Evolutionary conservation across 257 asterid genomes (phyloP).

Genomic region (Agastache rugosa): DNA sequence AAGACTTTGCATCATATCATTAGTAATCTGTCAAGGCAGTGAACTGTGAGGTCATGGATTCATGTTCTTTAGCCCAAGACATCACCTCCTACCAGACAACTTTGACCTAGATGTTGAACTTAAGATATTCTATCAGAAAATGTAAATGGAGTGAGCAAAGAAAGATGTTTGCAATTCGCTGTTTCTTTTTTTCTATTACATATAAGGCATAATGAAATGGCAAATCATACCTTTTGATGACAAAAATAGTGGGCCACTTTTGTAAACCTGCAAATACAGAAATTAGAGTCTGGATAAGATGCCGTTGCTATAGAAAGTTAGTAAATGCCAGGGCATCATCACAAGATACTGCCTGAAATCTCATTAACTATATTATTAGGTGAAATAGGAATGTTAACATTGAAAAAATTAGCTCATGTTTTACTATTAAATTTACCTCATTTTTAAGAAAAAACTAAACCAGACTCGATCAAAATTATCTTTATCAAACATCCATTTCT

Average conservation of each 20-base stretch:
- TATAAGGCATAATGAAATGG: slow-evolving; percentile 31
- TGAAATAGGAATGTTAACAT: not conserved
- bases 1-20: not conserved
- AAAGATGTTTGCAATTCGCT: not conserved
- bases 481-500: not conserved
- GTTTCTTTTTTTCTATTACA: slow-evolving; percentile 15
- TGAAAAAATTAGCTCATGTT: not conserved
- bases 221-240: slow-evolving; percentile 84
- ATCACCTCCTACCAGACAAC: too few species aligned
- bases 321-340: not conserved
- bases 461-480: not conserved
- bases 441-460: not conserved
- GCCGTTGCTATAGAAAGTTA: not conserved
- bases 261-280: slow-evolving; percentile 78
- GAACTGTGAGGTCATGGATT: too few species aligned
- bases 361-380: slow-evolving; percentile 7
- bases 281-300: slow-evolving; percentile 32
- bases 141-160: slow-evolving; percentile 10
- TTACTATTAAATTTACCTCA: not conserved
- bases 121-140: not conserved
- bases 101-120: too few species aligned
- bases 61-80: too few species aligned
- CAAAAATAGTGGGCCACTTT: slow-evolving; percentile 88
- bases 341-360: slow-evolving; percentile 11
- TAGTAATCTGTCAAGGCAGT: not conserved